These are phyloP conservation scores for Fusarium buharicum DNA, from an alignment of 2,329 filamentous ascomycete species.

Conservation along the genomic window DNA sequence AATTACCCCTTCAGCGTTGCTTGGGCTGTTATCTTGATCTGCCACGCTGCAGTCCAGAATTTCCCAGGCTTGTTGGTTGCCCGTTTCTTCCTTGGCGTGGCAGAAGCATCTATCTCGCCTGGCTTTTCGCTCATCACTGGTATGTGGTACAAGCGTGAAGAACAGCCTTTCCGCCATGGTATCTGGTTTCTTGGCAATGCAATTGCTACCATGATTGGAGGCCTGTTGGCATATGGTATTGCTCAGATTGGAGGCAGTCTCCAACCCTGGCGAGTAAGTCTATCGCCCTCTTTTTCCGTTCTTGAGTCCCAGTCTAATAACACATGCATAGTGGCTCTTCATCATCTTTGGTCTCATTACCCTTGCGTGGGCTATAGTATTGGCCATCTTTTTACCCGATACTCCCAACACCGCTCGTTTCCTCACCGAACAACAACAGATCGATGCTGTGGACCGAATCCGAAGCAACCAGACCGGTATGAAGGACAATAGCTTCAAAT, in stretches of 20 bases:
- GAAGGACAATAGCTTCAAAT: conserved; percentile 36
- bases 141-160: conserved; percentile 42
- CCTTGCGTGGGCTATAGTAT: conserved; percentile 24
- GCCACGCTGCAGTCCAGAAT: conserved; percentile 34
- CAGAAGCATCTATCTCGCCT: conserved; percentile 40
- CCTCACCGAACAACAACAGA: conserved; percentile 27
- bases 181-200: conserved; percentile 41
- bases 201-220: conserved; percentile 37
- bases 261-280: conserved; percentile 32
- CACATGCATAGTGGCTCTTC: conserved; percentile 27
- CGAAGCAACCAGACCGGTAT: conserved; percentile 38
- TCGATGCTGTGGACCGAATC: conserved; percentile 30
- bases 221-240: conserved; percentile 37
- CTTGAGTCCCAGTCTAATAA: fast-evolving
- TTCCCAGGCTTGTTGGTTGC: conserved; percentile 32
- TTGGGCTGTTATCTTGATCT: conserved; percentile 33
- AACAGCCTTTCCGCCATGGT: conserved; percentile 39
- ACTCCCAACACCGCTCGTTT: conserved; percentile 31
- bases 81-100: conserved; percentile 38
- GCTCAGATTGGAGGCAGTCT: conserved; percentile 32
- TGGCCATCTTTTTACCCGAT: conserved; percentile 34
- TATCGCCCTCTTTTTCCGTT: background rate
- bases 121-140: conserved; percentile 40
- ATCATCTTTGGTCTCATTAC: conserved; percentile 42
- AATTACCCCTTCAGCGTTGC: conserved; percentile 9